Conservation (phyloP, 768 basidiomycete species). For the Tricholoma matsutake region DNA sequence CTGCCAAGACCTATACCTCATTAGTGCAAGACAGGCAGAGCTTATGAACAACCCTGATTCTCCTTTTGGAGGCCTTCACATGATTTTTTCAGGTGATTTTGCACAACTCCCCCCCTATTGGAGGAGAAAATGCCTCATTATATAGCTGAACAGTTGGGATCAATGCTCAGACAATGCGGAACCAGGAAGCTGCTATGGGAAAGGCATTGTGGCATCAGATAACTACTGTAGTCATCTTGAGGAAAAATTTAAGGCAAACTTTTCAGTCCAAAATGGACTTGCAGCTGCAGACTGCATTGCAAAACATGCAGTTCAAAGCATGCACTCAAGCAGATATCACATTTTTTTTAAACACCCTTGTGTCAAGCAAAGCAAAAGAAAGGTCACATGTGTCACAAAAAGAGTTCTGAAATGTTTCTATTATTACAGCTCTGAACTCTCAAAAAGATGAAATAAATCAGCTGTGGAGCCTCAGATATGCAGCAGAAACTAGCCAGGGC, state of each 20-base stretch:
- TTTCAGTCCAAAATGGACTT: conserved; percentile 17
- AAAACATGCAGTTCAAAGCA: conserved; percentile 38
- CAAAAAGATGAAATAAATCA: conserved; percentile 37
- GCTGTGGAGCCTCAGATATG: conserved; percentile 28
- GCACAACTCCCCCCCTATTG: conserved; percentile 37
- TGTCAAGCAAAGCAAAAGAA: conserved; percentile 14
- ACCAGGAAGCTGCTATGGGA: conserved; percentile 21
- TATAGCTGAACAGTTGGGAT: conserved; percentile 17
- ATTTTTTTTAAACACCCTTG: conserved; percentile 27
- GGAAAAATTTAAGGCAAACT: conserved; percentile 33
- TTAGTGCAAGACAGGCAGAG: conserved; percentile 22
- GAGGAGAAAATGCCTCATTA: conserved; percentile 15
- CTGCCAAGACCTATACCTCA: conserved; percentile 28
- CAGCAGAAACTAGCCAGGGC: conserved; percentile 25
- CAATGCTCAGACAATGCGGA: neutral
- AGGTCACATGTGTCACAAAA: conserved; percentile 8
- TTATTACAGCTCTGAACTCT: conserved; percentile 36
- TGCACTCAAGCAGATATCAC: conserved; percentile 36
- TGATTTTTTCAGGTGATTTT: conserved; percentile 45
- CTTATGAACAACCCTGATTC: conserved; percentile 14
- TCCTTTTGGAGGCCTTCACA: conserved; percentile 35
- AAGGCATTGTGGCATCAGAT: conserved; percentile 30
- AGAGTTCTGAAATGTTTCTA: conserved; percentile 30
- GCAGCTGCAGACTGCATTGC: conserved; percentile 21
- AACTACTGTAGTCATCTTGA: conserved; percentile 24